phyloP scores from a whole-genome alignment of 768 basidiomycete genomes.

The Leccinum disarticulatum region DNA sequence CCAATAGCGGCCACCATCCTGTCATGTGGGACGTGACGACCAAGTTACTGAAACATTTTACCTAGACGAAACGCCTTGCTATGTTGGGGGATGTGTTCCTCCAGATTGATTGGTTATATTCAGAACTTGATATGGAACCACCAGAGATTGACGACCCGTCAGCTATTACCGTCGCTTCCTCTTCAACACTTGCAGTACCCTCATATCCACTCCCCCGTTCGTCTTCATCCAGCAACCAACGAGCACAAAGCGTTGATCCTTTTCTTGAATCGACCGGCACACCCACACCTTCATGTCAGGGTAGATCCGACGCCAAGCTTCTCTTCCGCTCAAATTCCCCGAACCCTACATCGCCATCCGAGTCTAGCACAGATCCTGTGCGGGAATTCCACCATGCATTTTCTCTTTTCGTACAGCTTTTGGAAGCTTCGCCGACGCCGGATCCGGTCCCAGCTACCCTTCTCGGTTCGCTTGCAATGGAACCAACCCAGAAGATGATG shows the following conservation, averaged over 20 bases:
- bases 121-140: slow-evolving; percentile 74
- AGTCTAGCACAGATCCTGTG: slow-evolving; percentile 11
- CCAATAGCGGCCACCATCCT: not conserved
- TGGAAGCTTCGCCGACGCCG: slow-evolving; percentile 42
- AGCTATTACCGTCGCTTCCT: slow-evolving; percentile 30
- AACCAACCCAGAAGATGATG: slow-evolving; percentile 75
- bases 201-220: slow-evolving; percentile 42
- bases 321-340: slow-evolving; percentile 35
- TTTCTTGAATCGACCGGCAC: slow-evolving; percentile 35
- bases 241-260: slow-evolving; percentile 23
- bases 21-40: not conserved
- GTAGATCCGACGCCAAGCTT: slow-evolving; percentile 32
- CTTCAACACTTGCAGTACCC: slow-evolving; percentile 39
- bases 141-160: slow-evolving; percentile 52
- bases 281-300: slow-evolving; percentile 49
- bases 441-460: slow-evolving; percentile 23
- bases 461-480: slow-evolving; percentile 49
- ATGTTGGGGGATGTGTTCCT: slow-evolving; percentile 63
- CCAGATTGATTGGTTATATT: slow-evolving; percentile 80
- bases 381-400: slow-evolving; percentile 58
- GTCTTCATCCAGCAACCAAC: slow-evolving; percentile 37
- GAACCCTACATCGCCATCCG: slow-evolving; percentile 9
- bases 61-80: slow-evolving; percentile 64
- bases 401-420: slow-evolving; percentile 57
- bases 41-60: slow-evolving; percentile 4